Evolutionary conservation across 2,329 filamentous ascomycete species (phyloP).

Genomic region (Monosporascus sp.): DNA sequence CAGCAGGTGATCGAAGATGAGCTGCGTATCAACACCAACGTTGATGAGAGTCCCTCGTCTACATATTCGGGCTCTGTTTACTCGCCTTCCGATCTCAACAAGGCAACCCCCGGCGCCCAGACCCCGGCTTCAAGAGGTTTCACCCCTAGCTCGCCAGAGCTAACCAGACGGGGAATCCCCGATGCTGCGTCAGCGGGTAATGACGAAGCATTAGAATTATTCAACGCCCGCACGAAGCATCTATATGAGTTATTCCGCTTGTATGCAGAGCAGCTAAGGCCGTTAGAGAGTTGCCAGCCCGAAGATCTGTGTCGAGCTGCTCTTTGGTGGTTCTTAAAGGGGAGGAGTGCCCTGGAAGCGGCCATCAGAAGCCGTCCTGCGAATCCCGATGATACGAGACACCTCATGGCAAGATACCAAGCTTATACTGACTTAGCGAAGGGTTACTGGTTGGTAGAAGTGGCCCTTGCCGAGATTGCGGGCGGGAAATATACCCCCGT

Average conservation of each 20-base stretch:
- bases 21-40: conserved; percentile 14
- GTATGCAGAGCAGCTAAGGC: conserved; percentile 69
- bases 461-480: conserved; percentile 46
- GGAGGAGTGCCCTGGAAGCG: conserved; percentile 69
- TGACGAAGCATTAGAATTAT: conserved; percentile 65
- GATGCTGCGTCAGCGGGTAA: conserved; percentile 41
- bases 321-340: conserved; percentile 87
- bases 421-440: conserved; percentile 84
- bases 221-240: conserved; percentile 66
- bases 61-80: conserved; percentile 19
- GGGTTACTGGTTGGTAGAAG: conserved; percentile 71
- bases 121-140: conserved; percentile 17
- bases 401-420: conserved; percentile 60
- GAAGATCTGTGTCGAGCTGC: conserved; percentile 67
- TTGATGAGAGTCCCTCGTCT: conserved; percentile 19
- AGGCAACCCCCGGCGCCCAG: conserved; percentile 18
- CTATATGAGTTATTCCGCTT: conserved; percentile 72
- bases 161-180: conserved; percentile 28
- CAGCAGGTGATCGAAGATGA: conserved; percentile 20
- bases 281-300: conserved; percentile 58
- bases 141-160: conserved; percentile 19
- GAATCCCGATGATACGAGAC: conserved; percentile 49
- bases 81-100: conserved; percentile 21
- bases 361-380: conserved; percentile 62
- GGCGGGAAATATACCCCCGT: conserved; percentile 36